phyloP scores from a whole-genome alignment of 73 alveolate genomes.

The Loxodes magnus region DNA sequence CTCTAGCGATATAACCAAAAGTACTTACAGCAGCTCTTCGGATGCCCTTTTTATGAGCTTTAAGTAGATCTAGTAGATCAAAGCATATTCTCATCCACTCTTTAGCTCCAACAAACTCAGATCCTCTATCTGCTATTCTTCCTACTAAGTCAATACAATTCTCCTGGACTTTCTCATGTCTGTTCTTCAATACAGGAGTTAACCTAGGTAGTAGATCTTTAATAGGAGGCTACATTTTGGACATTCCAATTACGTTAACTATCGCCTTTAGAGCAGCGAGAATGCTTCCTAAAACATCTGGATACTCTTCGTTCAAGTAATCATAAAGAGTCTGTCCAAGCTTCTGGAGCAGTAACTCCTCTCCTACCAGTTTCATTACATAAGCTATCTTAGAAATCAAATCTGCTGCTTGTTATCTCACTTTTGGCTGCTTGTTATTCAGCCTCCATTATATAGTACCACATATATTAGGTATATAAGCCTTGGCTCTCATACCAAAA shows the following conservation, averaged over 20 bases:
- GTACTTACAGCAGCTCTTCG: slow-evolving; percentile 99
- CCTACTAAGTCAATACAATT: slow-evolving; percentile 95
- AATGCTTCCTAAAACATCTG: slow-evolving; percentile 98
- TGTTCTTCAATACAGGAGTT: slow-evolving; percentile 97
- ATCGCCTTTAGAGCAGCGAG: slow-evolving; percentile 97
- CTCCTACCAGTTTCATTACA: slow-evolving; percentile 96
- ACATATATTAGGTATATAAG: slow-evolving; percentile 91
- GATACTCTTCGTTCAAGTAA: slow-evolving; percentile 99
- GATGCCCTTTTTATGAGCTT: slow-evolving; percentile 96
- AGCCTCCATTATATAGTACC: slow-evolving; percentile 99
- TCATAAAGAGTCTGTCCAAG: slow-evolving; percentile 92
- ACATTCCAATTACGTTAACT: slow-evolving; percentile 98
- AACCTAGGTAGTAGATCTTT: slow-evolving; percentile 97
- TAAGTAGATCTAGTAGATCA: slow-evolving; percentile 96
- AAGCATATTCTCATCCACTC: slow-evolving; percentile 99
- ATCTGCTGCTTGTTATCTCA: slow-evolving; percentile 99
- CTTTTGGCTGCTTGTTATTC: slow-evolving; percentile 92
- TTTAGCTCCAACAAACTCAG: slow-evolving; percentile 96
- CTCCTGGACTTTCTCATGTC: slow-evolving; percentile 99
- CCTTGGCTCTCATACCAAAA: slow-evolving; percentile 93
- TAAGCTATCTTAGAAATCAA: slow-evolving; percentile 92
- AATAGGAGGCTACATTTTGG: slow-evolving; percentile 99
- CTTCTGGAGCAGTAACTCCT: slow-evolving; percentile 93
- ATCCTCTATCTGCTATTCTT: slow-evolving; percentile 99
- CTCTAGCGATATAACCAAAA: slow-evolving; percentile 99